Percentiles rank a stretch among this genome's conserved stretches.
phyloP scores from a whole-genome alignment of 345 rosid species.

The Kernera saxatilis region DNA sequence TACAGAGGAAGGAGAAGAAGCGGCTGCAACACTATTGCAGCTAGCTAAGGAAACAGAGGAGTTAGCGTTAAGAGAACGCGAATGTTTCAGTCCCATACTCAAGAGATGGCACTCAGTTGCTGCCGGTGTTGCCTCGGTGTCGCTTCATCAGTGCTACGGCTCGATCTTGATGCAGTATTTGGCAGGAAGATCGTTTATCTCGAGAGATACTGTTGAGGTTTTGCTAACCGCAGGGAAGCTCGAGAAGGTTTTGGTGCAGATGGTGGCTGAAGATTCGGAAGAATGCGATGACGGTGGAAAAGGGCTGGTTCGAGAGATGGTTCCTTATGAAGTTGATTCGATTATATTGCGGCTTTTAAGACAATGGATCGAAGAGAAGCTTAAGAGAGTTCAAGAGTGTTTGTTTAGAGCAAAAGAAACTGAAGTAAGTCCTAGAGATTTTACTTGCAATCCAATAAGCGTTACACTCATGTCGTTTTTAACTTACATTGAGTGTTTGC shows the following conservation, averaged over 20 bases:
- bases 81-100: constrained; percentile 67
- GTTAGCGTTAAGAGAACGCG: constrained; percentile 70
- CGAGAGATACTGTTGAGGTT: constrained; percentile 53
- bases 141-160: constrained; percentile 74
- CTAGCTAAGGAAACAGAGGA: constrained; percentile 76
- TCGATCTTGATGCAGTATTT: constrained; percentile 67
- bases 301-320: constrained; percentile 70
- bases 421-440: constrained; percentile 46
- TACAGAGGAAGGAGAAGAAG: constrained; percentile 45
- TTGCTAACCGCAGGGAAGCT: constrained; percentile 75
- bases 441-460: neutral
- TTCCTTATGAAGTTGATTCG: constrained; percentile 78
- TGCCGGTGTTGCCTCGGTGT: constrained; percentile 59
- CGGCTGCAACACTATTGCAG: constrained; percentile 47
- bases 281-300: constrained; percentile 90
- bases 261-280: constrained; percentile 81
- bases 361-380: constrained; percentile 62
- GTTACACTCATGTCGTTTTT: neutral
- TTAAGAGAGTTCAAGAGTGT: constrained; percentile 42
- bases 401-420: constrained; percentile 59
- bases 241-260: constrained; percentile 73
- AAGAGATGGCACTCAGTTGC: constrained; percentile 69
- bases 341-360: constrained; percentile 47
- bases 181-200: constrained; percentile 39
- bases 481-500: neutral